Conservation (phyloP, 139 green algal genomes). For the Haematococcus sp. region DNA sequence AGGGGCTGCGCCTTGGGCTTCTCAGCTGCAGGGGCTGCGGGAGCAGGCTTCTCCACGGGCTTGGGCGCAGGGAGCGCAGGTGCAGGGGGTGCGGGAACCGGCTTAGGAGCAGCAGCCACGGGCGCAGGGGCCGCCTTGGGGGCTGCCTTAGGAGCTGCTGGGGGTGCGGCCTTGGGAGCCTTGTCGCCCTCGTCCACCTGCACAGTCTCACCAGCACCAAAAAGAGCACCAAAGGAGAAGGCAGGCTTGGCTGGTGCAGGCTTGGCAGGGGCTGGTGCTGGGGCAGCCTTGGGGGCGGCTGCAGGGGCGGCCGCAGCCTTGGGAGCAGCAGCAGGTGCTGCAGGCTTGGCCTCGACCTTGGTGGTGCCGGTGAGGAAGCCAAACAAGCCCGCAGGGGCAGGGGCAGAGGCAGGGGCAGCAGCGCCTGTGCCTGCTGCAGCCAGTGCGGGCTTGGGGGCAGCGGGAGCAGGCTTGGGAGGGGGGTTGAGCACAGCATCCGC, state of each 20-base stretch:
- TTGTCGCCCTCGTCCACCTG: too few species aligned
- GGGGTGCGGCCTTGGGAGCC: background rate
- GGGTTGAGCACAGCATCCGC: background rate
- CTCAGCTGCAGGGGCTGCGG: too few species aligned
- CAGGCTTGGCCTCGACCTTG: background rate
- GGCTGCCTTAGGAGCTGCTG: background rate
- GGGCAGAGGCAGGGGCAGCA: background rate
- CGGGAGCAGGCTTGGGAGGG: conserved; percentile 1
- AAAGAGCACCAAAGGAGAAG: too few species aligned
- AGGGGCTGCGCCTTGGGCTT: conserved; percentile 9
- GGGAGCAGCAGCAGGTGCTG: background rate
- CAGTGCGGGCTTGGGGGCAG: background rate
- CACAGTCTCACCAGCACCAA: too few species aligned
- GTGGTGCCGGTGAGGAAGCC: background rate
- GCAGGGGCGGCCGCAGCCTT: background rate
- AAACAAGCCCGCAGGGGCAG: background rate
- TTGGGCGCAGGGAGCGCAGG: background rate
- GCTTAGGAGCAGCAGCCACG: background rate
- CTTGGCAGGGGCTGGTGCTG: background rate
- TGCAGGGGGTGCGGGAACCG: background rate
- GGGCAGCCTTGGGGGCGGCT: background rate
- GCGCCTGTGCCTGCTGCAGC: background rate
- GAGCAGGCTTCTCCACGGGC: too few species aligned
- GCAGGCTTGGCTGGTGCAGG: background rate
- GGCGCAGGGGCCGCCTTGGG: conserved; percentile 4